Conservation (phyloP, 179 eudicot genomes). For the Silene noctiflora region DNA sequence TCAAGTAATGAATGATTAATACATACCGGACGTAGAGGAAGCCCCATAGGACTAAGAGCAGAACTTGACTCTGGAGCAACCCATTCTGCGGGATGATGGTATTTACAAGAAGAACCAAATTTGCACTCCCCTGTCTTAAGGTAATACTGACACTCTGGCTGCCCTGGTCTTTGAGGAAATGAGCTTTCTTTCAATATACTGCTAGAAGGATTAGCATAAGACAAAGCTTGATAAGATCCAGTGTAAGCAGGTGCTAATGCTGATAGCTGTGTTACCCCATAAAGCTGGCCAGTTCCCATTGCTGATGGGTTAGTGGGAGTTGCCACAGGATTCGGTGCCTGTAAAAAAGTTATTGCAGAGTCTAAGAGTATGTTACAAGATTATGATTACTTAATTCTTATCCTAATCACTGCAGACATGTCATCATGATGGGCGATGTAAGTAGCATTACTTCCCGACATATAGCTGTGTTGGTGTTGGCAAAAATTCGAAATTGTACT, state of each 20-base stretch:
- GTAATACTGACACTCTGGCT: slow-evolving; percentile 87
- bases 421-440: not conserved
- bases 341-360: slow-evolving; percentile 19
- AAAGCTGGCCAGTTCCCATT: slow-evolving; percentile 52
- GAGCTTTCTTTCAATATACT: slow-evolving; percentile 53
- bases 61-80: slow-evolving; percentile 44
- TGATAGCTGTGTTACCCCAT: slow-evolving; percentile 69
- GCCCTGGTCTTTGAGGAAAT: slow-evolving; percentile 92
- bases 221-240: slow-evolving; percentile 49
- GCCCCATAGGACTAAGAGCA: slow-evolving; percentile 76
- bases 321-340: slow-evolving; percentile 63
- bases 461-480: not conserved
- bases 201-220: slow-evolving; percentile 55
- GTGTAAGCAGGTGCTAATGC: slow-evolving; percentile 71
- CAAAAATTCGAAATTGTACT: not conserved
- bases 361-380: not conserved
- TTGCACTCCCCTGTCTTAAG: slow-evolving; percentile 91
- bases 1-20: not conserved
- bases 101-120: slow-evolving; percentile 84
- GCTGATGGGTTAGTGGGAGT: slow-evolving; percentile 45
- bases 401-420: not conserved
- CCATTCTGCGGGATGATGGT: slow-evolving; percentile 89
- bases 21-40: slow-evolving; percentile 87
- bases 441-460: not conserved
- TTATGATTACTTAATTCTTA: not conserved